Evolutionary conservation across 1,139 yeast genomes (phyloP), one percentile per base, ranked within the genome.

Genomic region (Pichia sp.): DNA sequence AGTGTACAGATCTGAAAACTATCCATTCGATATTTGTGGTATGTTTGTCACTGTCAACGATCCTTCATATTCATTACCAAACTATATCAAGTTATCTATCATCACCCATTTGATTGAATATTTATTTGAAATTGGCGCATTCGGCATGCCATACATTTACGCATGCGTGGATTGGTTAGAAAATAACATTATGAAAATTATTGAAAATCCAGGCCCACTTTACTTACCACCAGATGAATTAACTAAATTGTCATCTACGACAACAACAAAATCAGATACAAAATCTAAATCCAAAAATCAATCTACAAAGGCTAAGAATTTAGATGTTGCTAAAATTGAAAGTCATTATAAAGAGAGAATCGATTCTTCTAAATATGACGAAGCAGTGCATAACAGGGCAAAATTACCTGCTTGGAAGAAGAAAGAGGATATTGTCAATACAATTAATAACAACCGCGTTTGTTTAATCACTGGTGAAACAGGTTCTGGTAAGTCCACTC

Each of bases 401-500:
- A 62, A 63, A 4, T 68, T 93, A 31, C 98, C 99, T 0, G 98
- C 98, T 0, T 91, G 96, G 96, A 64, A 70, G 12, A 85, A 84
- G 61, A 73, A 71, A 44, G 68, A 76, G 0, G 71, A 75, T 5
- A 73, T 93, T 39, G 72, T 87, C 1, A 61, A 76, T 0, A 65
- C 81, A 4, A 79, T 93, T 6, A 70, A 74, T 34, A 55, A 70
- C 0, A 78, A 85, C 58, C 80, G 79, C 53, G 85, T 89, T 3
- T 81, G 88, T 3, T 68, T 93, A 35, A 77, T 93, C 33, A 93
- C 98, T 1, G 99, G 98, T 63, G 99, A 93, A 65, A 93, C 99
- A 0, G 99, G 99, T 57, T 89, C 96, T 0, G 97, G 97, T 55
- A 90, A 90, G 61, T 87, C 96, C 0, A 90, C 97, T 0, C 97